phyloP scores from a whole-genome alignment of 148 eudicot genomes.

The Rhododendron ferrugineum region DNA sequence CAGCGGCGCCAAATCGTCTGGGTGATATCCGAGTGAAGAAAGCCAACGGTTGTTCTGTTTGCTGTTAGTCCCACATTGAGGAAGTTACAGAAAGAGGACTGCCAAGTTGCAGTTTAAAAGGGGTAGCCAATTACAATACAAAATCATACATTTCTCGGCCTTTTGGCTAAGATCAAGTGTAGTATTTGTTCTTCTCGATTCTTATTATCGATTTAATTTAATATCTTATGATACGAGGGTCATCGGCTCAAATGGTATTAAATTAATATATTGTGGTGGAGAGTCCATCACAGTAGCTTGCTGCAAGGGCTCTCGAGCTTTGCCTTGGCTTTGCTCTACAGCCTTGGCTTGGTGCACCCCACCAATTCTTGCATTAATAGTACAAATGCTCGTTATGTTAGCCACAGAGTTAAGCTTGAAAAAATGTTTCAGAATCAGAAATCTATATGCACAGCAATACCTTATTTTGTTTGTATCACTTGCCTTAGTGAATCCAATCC shows the following conservation, averaged over 20 bases:
- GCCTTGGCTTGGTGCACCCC: too few relatives aligned
- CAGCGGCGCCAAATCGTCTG: background rate
- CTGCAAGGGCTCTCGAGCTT: background rate
- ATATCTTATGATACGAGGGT: background rate
- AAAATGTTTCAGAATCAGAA: too few relatives aligned
- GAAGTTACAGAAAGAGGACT: background rate
- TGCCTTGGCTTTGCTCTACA: background rate
- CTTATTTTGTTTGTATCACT: too few relatives aligned
- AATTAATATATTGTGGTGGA: too few relatives aligned
- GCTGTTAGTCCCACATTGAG: background rate
- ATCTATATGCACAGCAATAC: too few relatives aligned
- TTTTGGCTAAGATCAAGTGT: constrained; percentile 90
- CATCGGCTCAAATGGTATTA: too few relatives aligned
- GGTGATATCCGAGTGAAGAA: background rate
- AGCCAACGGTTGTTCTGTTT: background rate
- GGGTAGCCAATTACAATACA: background rate
- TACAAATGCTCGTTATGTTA: too few relatives aligned
- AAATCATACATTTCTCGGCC: constrained; percentile 45
- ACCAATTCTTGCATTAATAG: too few relatives aligned
- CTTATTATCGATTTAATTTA: too few relatives aligned
- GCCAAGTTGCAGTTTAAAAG: background rate
- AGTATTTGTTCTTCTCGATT: constrained; percentile 18
- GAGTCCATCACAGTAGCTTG: background rate
- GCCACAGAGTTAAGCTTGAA: too few relatives aligned
- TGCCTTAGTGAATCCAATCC: background rate